phyloP scores from a whole-genome alignment of 805 yeast genomes.

The Wickerhamomyces alni region DNA sequence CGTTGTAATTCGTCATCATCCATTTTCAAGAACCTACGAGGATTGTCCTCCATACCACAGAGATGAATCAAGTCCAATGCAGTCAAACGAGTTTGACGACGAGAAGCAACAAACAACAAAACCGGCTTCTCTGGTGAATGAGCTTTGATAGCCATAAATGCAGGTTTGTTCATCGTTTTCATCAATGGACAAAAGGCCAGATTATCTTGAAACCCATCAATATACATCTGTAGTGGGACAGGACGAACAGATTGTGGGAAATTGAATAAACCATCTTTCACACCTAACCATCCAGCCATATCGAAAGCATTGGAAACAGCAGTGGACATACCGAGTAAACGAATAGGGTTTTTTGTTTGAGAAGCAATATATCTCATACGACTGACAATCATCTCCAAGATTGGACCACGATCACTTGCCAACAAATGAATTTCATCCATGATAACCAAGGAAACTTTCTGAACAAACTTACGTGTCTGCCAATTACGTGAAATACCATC shows the following conservation, averaged over 20 bases:
- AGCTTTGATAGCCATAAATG: conserved; percentile 71
- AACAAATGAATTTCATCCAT: conserved; percentile 95
- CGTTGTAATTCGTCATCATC: conserved; percentile 42
- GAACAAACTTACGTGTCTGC: conserved; percentile 79
- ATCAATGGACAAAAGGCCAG: conserved; percentile 65
- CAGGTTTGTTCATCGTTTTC: conserved; percentile 67
- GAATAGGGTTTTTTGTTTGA: conserved; percentile 82
- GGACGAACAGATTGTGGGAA: conserved; percentile 96
- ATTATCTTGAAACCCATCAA: conserved; percentile 83
- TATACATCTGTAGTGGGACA: conserved; percentile 85
- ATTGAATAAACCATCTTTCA: conserved; percentile 87
- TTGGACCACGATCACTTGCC: conserved; percentile 98
- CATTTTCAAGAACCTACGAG: conserved; percentile 54
- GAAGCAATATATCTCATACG: conserved; percentile 93
- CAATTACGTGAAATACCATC: conserved; percentile 95
- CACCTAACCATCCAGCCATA: conserved; percentile 93
- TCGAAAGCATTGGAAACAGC: conserved; percentile 89
- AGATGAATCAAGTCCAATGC: conserved; percentile 65
- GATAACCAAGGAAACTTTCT: conserved; percentile 78
- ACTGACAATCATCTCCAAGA: conserved; percentile 89
- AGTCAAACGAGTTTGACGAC: conserved; percentile 89
- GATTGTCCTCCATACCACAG: conserved; percentile 61
- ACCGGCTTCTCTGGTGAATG: conserved; percentile 74
- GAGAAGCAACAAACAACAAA: conserved; percentile 94
- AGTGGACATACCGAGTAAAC: conserved; percentile 88